phyloP scores from a whole-genome alignment of 1,284 basidiomycete genomes.

The Grifola frondosa region DNA sequence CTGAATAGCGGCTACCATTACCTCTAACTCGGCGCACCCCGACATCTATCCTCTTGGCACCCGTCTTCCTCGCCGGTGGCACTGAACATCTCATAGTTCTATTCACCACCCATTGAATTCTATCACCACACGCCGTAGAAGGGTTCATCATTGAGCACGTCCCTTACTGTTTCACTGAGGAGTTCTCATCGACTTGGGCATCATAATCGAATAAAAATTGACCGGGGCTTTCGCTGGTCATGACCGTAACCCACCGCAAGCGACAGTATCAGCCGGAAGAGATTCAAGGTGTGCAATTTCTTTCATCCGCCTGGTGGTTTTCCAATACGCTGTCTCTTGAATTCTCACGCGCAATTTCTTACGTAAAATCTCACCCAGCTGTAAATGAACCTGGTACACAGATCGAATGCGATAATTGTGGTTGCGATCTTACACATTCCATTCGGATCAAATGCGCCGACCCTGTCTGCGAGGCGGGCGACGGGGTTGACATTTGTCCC shows the following conservation, averaged over 20 bases:
- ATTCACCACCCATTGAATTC: too few species aligned
- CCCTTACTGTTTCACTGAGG: too few species aligned
- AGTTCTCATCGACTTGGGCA: too few species aligned
- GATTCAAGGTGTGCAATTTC: slow-evolving; percentile 57
- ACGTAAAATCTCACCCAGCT: slow-evolving; percentile 47
- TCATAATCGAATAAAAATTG: too few species aligned
- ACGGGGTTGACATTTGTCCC: slow-evolving; percentile 87
- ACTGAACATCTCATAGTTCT: too few species aligned
- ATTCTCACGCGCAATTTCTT: slow-evolving; percentile 40
- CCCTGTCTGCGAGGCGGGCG: slow-evolving; percentile 67
- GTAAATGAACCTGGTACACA: slow-evolving; percentile 77
- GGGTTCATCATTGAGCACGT: too few species aligned
- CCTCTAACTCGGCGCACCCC: too few species aligned
- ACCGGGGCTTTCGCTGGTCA: slow-evolving; percentile 29
- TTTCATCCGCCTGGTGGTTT: slow-evolving; percentile 27
- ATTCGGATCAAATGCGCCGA: slow-evolving; percentile 91
- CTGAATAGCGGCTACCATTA: too few species aligned
- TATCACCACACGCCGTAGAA: too few species aligned
- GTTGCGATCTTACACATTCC: slow-evolving; percentile 81
- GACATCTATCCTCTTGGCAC: too few species aligned
- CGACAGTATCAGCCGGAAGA: slow-evolving; percentile 71
- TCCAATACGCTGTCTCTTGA: slow-evolving; percentile 16
- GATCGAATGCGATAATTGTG: slow-evolving; percentile 74
- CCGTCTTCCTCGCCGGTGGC: too few species aligned
- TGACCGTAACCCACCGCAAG: slow-evolving; percentile 79